phyloP scores from a whole-genome alignment of 179 eudicot species.

The Amaranthus tricolor region DNA sequence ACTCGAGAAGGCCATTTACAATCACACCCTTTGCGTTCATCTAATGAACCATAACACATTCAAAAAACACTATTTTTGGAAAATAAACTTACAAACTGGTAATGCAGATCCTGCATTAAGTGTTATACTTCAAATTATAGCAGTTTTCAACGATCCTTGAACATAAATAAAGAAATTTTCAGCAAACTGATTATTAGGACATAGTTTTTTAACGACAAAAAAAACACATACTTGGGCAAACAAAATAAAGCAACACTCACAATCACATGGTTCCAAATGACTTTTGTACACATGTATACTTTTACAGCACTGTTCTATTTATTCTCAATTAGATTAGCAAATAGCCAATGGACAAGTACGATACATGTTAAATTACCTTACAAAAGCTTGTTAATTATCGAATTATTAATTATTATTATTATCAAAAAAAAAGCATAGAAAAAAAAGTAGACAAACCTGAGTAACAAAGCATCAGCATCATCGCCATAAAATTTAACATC shows the following conservation, averaged over 20 bases:
- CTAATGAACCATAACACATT: background rate
- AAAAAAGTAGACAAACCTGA: constrained; percentile 52
- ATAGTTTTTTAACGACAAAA: background rate
- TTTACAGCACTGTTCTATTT: background rate
- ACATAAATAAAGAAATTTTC: background rate
- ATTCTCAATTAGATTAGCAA: background rate
- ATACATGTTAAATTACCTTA: background rate
- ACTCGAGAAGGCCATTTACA: background rate
- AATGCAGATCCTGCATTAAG: background rate
- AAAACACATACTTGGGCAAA: background rate
- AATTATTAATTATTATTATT: background rate
- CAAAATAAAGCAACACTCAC: background rate
- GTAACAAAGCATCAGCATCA: constrained; percentile 55
- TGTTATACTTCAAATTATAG: background rate
- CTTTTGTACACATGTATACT: background rate
- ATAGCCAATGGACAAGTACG: background rate
- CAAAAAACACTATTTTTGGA: background rate
- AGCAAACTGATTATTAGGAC: background rate
- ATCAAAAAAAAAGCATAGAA: background rate
- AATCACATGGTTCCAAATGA: background rate
- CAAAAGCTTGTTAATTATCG: background rate
- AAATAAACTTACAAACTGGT: background rate
- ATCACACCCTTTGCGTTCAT: background rate
- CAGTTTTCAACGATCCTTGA: background rate
- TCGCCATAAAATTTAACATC: constrained; percentile 79